Evolutionary conservation across 768 basidiomycete genomes (phyloP), one percentile per base, ranked within the genome.

Genomic region (Suillus cothurnatus): DNA sequence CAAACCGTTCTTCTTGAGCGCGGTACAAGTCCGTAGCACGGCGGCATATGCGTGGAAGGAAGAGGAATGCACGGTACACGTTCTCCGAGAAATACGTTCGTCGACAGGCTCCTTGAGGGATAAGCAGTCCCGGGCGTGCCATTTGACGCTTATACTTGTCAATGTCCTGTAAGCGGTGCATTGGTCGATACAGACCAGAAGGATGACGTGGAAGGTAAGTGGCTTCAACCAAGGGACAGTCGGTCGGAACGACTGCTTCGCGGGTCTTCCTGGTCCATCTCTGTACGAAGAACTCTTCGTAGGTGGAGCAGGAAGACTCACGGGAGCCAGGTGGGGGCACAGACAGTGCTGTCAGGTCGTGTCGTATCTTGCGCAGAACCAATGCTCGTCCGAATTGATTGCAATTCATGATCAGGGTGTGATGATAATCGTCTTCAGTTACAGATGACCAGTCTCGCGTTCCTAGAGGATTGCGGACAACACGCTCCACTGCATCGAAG

Each of bases 281-380:
- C 28, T 84, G 63, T 34, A 80, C 58, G 75, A 85, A 91, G 71
- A 83, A 92, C 4, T 89, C 88, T 47, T 80, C 70, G 71, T 90
- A 93, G 2, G 85, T 89, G 5, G 79, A 61, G 65, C 70, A 82
- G 0, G 68, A 74, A 17, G 76, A 76, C 71, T 88, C 89, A 43
- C 77, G 77, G 6, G 87, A 84, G 11, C 82, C 88, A 5, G 76
- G 71, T 0, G 77, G 77, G 4, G 91, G 90, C 11, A 67, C 69
- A 49, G 91, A 91, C 71, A 85, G 72, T 3, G 90, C 89, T 0
- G 88, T 85, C 39, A 94, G 76, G 73, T 94, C 92, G 52, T 81
- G 63, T 39, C 90, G 85, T 65, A 93, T 82, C 39, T 77, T 77
- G 63, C 82, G 84, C 60, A 94, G 80, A 52, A 88, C 68, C 59